A percentile compares a stretch with the other conserved stretches of the same genome.
These are phyloP conservation scores for Rhizopogon rudus DNA, from an alignment of 768 basidiomycete genomes.

Conservation along the genomic window DNA sequence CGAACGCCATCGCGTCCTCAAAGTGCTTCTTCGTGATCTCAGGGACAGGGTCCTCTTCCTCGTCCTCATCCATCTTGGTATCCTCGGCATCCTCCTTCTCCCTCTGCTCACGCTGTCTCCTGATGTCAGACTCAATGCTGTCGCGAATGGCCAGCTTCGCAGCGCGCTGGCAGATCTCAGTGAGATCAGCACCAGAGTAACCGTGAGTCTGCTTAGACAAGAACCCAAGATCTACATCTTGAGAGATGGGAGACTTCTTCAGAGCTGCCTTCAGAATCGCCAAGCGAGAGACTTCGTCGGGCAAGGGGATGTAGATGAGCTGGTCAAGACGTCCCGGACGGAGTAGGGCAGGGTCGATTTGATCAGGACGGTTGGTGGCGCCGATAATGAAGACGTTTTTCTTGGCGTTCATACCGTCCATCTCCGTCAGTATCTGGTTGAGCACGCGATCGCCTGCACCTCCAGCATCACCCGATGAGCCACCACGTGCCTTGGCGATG, in stretches of 20 bases:
- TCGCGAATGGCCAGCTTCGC: conserved; percentile 96
- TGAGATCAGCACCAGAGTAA: conserved; percentile 98
- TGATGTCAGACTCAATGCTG: conserved; percentile 90
- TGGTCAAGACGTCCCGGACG: conserved; percentile 99
- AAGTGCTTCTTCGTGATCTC: conserved; percentile 90
- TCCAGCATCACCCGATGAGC: conserved; percentile 80
- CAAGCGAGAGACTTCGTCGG: conserved; percentile 87
- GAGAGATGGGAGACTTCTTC: conserved; percentile 85
- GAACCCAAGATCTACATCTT: conserved; percentile 79
- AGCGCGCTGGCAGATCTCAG: conserved; percentile 98
- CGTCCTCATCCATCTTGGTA: conserved; percentile 68
- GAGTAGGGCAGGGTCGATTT: conserved; percentile 88
- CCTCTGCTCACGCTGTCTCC: conserved; percentile 68
- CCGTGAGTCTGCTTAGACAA: conserved; percentile 92
- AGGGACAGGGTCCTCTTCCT: conserved; percentile 83
- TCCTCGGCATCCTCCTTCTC: conserved; percentile 79
- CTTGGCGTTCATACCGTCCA: conserved; percentile 98
- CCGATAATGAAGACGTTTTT: conserved; percentile 99
- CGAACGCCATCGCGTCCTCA: conserved; percentile 98
- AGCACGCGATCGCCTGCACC: conserved; percentile 98
- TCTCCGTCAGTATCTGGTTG: conserved; percentile 95
- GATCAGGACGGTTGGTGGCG: conserved; percentile 94
- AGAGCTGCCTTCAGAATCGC: conserved; percentile 90
- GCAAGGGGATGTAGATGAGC: conserved; percentile 98
- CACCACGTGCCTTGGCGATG: conserved; percentile 95